Conservation (phyloP, 352 stramenopile species). For the Pythium myriotylum region DNA sequence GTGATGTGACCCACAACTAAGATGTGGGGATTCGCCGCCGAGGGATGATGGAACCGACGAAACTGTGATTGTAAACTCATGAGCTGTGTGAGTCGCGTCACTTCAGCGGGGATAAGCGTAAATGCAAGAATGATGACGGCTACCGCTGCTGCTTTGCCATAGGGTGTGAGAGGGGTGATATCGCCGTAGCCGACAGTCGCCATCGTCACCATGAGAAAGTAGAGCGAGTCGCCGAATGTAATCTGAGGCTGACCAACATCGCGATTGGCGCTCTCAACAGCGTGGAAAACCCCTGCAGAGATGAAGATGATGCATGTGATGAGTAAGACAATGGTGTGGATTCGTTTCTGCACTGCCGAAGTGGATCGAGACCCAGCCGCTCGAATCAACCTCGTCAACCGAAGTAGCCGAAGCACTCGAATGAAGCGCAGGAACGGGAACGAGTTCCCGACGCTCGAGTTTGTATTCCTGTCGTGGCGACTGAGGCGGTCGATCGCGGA, state of each 20-base stretch:
- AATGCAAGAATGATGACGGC: slow-evolving; percentile 61
- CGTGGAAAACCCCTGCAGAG: slow-evolving; percentile 58
- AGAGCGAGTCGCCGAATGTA: slow-evolving; percentile 60
- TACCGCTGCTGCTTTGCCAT: slow-evolving; percentile 44
- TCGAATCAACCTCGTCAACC: slow-evolving; percentile 53
- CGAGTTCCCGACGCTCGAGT: slow-evolving; percentile 23
- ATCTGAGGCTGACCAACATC: slow-evolving; percentile 28
- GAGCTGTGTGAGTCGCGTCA: slow-evolving; percentile 55
- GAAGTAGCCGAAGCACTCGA: slow-evolving; percentile 57
- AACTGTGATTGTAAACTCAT: too few relatives aligned
- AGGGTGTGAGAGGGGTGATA: slow-evolving; percentile 49
- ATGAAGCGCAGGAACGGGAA: slow-evolving; percentile 68
- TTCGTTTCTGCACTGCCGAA: slow-evolving; percentile 66
- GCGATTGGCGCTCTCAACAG: slow-evolving; percentile 44
- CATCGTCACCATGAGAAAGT: slow-evolving; percentile 84
- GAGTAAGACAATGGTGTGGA: slow-evolving; percentile 65
- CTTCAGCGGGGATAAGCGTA: slow-evolving; percentile 55
- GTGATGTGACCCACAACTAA: too few relatives aligned
- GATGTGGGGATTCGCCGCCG: too few relatives aligned
- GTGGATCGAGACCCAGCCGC: slow-evolving; percentile 46
- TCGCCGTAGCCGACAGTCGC: slow-evolving; percentile 91
- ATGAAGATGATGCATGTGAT: slow-evolving; percentile 72
- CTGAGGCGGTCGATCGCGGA: slow-evolving; percentile 43
- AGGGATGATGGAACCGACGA: too few relatives aligned
- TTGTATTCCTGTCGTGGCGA: slow-evolving; percentile 7